These are phyloP conservation scores for Calocera cornea DNA, from an alignment of 768 basidiomycete species.

Conservation along the genomic window DNA sequence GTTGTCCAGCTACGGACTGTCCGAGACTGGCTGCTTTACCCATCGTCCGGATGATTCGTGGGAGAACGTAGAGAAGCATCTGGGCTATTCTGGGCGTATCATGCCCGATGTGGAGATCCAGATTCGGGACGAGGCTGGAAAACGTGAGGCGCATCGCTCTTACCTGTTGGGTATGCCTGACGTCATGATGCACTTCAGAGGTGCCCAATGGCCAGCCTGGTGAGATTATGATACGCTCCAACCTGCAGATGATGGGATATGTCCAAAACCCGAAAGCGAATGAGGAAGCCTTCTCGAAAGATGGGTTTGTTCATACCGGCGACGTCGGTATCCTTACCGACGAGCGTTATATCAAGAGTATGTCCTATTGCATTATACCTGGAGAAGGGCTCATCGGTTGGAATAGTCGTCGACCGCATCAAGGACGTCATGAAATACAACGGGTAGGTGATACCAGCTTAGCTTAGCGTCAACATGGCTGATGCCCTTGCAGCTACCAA, in stretches of 20 bases:
- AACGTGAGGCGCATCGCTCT: not conserved
- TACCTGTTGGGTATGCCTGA: not conserved
- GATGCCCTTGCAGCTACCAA: slow-evolving; percentile 15
- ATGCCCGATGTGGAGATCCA: not conserved
- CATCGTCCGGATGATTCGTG: slow-evolving; percentile 12
- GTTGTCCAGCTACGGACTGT: slow-evolving; percentile 14
- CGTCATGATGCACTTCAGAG: not conserved
- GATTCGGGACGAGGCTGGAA: not conserved
- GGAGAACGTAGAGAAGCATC: slow-evolving; percentile 11
- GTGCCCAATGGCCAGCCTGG: slow-evolving; percentile 13
- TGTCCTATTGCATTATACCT: slow-evolving; percentile 9
- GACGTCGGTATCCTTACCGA: slow-evolving; percentile 18
- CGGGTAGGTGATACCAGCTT: slow-evolving; percentile 9
- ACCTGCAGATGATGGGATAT: slow-evolving; percentile 16
- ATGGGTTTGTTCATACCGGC: slow-evolving; percentile 19
- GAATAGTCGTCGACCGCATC: not conserved
- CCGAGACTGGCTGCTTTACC: slow-evolving; percentile 16
- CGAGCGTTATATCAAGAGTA: slow-evolving; percentile 7
- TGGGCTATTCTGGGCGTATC: slow-evolving; percentile 7
- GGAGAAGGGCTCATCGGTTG: not conserved
- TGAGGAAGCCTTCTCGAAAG: slow-evolving; percentile 14
- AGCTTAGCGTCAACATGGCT: not conserved
- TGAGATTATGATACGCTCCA: slow-evolving; percentile 17
- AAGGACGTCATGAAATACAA: slow-evolving; percentile 21
- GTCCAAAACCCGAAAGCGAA: slow-evolving; percentile 17